These are phyloP conservation scores for Oenanthe sinensis DNA, from an alignment of 129 eudicot genomes.

Conservation along the genomic window DNA sequence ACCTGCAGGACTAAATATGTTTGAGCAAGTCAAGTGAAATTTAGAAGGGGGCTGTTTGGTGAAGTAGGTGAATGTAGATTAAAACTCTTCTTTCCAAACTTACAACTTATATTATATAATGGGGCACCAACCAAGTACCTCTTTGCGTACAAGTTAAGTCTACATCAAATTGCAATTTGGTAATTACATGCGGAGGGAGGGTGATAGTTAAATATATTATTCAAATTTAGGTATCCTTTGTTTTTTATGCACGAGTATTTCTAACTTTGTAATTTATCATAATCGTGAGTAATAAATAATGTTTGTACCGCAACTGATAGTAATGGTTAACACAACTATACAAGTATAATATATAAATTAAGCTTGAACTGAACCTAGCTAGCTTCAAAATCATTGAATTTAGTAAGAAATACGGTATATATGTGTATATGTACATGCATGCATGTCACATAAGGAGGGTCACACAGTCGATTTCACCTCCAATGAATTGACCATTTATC, in stretches of 20 bases:
- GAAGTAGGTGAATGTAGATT: neutral
- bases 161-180: neutral
- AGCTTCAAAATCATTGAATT: neutral
- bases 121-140: neutral
- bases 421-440: too few relatives aligned
- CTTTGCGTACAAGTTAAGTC: neutral
- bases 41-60: slow-evolving; percentile 4
- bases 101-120: neutral
- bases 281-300: too few relatives aligned
- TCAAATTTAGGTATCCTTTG: neutral
- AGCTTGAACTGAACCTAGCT: neutral
- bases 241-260: too few relatives aligned
- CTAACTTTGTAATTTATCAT: too few relatives aligned
- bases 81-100: neutral
- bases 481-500: neutral
- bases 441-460: neutral
- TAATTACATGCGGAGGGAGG: neutral
- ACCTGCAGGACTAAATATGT: neutral
- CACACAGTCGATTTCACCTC: neutral
- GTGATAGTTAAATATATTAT: neutral
- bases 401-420: neutral
- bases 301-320: too few relatives aligned
- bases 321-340: too few relatives aligned
- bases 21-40: slow-evolving; percentile 3
- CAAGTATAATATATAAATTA: too few relatives aligned